Evolutionary conservation across 805 yeast species (phyloP), one percentile per base, ranked within the genome.

Genomic region (Candida schatavii): DNA sequence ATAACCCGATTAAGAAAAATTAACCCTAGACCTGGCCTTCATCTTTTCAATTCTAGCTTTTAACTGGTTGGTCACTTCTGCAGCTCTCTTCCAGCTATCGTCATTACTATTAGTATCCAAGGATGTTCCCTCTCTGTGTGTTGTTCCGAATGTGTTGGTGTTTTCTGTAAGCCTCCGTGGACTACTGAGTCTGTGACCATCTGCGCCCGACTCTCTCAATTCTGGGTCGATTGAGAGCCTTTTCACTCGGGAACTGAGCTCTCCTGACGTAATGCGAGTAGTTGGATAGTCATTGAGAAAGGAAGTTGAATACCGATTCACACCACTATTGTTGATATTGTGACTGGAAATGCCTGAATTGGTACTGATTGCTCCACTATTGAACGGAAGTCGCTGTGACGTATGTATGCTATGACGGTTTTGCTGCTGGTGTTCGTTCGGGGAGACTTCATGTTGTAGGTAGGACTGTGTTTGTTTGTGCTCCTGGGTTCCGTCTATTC

Each of bases 21-120:
- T 38, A 30, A 41, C 41, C 27, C 64, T 49, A 15, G 70, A 59
- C 36, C 83, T 72, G 10, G 87, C 87, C 56, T 85, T 85, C 96
- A 89, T 88, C 61, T 84, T 83, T 61, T 87, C 95, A 35, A 89
- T 89, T 52, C 97, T 69, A 0, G 89, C 95, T 58, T 84, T 86
- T 55, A 89, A 75, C 59, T 85, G 91, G 3, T 81, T 77, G 0
- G 97, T 89, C 10, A 88, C 95, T 51, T 86, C 95, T 0, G 93
- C 90, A 0, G 97, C 96, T 37, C 91, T 77, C 50, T 76, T 79
- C 97, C 97, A 89, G 50, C 85, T 81, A 45, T 83, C 89, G 44
- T 78, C 85, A 35, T 72, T 71, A 32, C 64, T 62, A 43, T 70
- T 78, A 25, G 63, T 51, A 34, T 64, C 74, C 37, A 57, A 57